These are phyloP conservation scores for Manihot esculenta DNA, from an alignment of 441 rosid species.

Conservation along the genomic window DNA sequence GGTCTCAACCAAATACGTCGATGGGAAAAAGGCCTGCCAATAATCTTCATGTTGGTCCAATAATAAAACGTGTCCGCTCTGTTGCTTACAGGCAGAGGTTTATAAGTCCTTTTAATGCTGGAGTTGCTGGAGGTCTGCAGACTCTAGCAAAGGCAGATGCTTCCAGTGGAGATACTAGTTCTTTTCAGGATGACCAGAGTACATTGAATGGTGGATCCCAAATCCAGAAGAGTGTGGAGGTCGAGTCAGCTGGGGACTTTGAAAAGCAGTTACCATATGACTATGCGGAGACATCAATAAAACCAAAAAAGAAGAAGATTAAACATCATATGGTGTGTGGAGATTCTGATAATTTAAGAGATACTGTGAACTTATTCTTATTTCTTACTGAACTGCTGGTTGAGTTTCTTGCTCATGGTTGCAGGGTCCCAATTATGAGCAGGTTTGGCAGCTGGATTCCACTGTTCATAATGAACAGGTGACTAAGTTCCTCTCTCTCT, in stretches of 20 bases:
- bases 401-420: conserved; percentile 33
- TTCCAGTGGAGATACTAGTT: conserved; percentile 97
- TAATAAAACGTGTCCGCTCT: conserved; percentile 89
- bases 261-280: conserved; percentile 75
- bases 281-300: conserved; percentile 73
- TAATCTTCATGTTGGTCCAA: conserved; percentile 59
- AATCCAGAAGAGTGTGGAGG: conserved; percentile 80
- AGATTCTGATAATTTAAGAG: conserved; percentile 28
- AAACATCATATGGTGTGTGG: conserved; percentile 47
- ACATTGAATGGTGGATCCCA: conserved; percentile 62
- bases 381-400: conserved; percentile 18
- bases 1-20: conserved; percentile 48
- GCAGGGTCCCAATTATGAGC: conserved; percentile 84
- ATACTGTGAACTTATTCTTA: conserved; percentile 11
- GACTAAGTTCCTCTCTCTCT: conserved; percentile 20
- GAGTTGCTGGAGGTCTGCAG: conserved; percentile 30
- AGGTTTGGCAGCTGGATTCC: conserved; percentile 77
- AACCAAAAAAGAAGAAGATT: conserved; percentile 80
- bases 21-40: conserved; percentile 69
- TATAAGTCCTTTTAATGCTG: conserved; percentile 60
- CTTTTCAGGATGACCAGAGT: conserved; percentile 96
- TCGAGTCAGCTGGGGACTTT: conserved; percentile 71
- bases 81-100: conserved; percentile 90
- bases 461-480: conserved; percentile 77
- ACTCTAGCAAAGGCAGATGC: conserved; percentile 73